These are phyloP conservation scores for Botryobasidium botryosum DNA, from an alignment of 768 basidiomycete species.

Conservation along the genomic window DNA sequence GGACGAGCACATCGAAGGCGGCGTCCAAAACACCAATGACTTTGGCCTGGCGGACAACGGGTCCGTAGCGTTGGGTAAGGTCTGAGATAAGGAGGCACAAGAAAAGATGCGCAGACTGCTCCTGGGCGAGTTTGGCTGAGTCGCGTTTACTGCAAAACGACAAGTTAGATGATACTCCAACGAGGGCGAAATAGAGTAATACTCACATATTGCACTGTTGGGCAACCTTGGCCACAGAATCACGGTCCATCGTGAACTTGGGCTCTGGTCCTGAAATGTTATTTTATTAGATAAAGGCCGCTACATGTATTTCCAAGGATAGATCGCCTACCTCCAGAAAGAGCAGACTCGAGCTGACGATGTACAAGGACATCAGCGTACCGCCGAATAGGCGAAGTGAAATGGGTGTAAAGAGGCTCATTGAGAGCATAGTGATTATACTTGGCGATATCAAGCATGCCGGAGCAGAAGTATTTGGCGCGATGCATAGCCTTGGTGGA, in stretches of 20 bases:
- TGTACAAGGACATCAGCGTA: conserved; percentile 92
- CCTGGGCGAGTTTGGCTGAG: conserved; percentile 81
- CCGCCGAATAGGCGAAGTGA: conserved; percentile 82
- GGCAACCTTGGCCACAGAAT: conserved; percentile 92
- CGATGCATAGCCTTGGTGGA: conserved; percentile 84
- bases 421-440: conserved; percentile 88
- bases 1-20: conserved; percentile 90
- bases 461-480: conserved; percentile 97
- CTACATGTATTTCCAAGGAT: not conserved
- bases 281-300: not conserved
- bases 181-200: not conserved
- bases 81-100: conserved; percentile 89
- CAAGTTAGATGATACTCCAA: not conserved
- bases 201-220: conserved; percentile 94
- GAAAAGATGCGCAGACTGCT: conserved; percentile 91
- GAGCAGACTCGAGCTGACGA: conserved; percentile 82
- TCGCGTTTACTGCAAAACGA: conserved; percentile 54
- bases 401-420: conserved; percentile 82
- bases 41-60: conserved; percentile 86
- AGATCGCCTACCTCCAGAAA: conserved; percentile 48
- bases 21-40: conserved; percentile 95
- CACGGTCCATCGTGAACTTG: conserved; percentile 95
- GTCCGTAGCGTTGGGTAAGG: conserved; percentile 85
- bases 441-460: conserved; percentile 98
- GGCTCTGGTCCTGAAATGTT: conserved; percentile 35